Base-by-base conservation (phyloP, 2,329 filamentous ascomycete genomes). In the Tolypocladium sp. region DNA sequence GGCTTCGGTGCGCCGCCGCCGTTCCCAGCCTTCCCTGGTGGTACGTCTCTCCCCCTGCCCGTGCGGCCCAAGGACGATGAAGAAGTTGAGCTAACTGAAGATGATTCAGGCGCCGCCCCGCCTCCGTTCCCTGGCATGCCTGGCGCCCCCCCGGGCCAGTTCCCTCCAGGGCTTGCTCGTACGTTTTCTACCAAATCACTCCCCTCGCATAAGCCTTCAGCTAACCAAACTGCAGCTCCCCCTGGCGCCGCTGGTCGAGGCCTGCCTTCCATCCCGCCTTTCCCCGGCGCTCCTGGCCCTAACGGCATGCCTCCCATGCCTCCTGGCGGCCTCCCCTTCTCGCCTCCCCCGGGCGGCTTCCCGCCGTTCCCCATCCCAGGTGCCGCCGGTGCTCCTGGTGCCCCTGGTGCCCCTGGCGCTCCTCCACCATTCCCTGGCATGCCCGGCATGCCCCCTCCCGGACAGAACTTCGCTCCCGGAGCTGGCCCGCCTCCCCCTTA, bases 41-140 rank as follows among this genome's bases (percentile, higher is more conserved):
- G 75, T 69, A 69, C 68, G 71, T 70, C 63, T 67, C 64, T 73
- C 13, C 69, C 70, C 41, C 38, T 7, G 56, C 9, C 27, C 30
- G 17, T 42, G 35, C 27, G 13, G 12, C 5, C 30, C 15, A 25
- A 54, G 20, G 9, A 27, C 9, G 20, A 54, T 12, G 4, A 37
- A 38, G n/a, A 53, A 25, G 33, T 20, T 56, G 35, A 54, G 41
- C 53, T 58, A 22, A 58, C 56, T 54, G 10, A 22, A 12, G 15
- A 15, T 20, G 20, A 10, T 27, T 9, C 25, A 62, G 76, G 79
- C 33, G 41, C 38, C 60, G 73, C 76, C 42, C 84, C 84, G 59
- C 85, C 84, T 52, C 84, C 83, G 33, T 87, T 86, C 66, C 81
- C 80, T 56, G 78, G 77, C 56, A 75, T 81, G 72, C 77, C 75